A percentile compares a stretch with the other conserved stretches of the same genome.
Conservation (phyloP, 2,329 filamentous ascomycete species). For the Bipolaris zeicola region DNA sequence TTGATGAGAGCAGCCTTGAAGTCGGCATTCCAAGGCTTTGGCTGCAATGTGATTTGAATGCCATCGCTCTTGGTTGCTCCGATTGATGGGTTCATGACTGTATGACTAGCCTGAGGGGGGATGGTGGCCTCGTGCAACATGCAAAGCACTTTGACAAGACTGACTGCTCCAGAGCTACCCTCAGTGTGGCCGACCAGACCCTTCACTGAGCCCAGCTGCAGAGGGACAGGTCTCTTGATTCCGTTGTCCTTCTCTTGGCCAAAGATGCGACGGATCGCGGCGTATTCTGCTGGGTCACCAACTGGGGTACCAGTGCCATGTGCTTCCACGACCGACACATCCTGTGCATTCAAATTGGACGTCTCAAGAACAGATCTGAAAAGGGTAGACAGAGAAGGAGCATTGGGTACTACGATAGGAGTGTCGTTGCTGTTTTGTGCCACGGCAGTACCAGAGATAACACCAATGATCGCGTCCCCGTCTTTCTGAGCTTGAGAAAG, state of each 20-base stretch:
- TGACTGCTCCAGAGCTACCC: constrained; percentile 24
- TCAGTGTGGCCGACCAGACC: constrained; percentile 15
- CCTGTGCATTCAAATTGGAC: not conserved
- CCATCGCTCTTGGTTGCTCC: constrained; percentile 4
- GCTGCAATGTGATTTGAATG: constrained; percentile 18
- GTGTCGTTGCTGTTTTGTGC: not conserved
- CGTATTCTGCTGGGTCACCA: not conserved
- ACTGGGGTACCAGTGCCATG: not conserved
- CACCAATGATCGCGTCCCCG: not conserved
- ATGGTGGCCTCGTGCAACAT: constrained; percentile 31
- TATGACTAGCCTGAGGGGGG: constrained; percentile 27
- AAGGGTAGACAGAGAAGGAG: not conserved
- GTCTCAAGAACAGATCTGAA: not conserved
- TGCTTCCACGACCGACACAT: not conserved
- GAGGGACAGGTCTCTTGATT: not conserved
- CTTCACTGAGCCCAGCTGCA: not conserved
- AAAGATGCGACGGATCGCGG: not conserved
- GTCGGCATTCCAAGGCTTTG: constrained; percentile 14
- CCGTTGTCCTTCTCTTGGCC: not conserved
- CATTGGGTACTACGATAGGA: not conserved
- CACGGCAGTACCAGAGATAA: not conserved
- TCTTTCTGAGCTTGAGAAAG: not conserved
- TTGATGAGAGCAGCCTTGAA: constrained; percentile 24
- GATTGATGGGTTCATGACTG: constrained; percentile 22
- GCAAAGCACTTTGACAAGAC: constrained; percentile 35